These are phyloP conservation scores for Nematocida ironsii DNA, from an alignment of 371 early-diverging fungal genomes.

Conservation along the genomic window DNA sequence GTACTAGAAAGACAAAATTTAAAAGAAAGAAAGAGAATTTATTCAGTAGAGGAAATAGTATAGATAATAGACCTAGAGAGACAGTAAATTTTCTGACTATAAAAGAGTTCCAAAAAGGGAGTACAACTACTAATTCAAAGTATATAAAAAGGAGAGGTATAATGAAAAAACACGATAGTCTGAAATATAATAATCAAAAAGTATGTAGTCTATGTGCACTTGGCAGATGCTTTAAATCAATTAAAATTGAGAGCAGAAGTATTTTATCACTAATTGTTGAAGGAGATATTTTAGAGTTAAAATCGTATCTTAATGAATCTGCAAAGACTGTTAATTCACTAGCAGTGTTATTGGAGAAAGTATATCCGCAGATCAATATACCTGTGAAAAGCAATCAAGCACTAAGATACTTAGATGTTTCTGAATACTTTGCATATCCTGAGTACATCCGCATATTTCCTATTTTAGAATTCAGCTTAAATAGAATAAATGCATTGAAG, in stretches of 20 bases:
- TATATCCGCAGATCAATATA: background rate
- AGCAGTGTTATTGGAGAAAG: constrained; percentile 6
- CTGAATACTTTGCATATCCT: constrained; percentile 12
- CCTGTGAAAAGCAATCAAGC: background rate
- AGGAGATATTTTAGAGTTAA: background rate
- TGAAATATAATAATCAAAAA: background rate
- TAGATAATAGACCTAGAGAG: background rate
- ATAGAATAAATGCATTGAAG: background rate
- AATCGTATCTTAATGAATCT: background rate
- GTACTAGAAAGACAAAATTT: background rate
- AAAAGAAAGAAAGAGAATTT: background rate
- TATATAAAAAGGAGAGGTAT: background rate
- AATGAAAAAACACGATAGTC: no score
- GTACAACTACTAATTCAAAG: background rate
- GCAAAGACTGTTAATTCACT: background rate
- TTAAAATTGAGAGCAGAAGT: background rate
- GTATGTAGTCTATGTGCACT: background rate
- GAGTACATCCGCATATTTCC: background rate
- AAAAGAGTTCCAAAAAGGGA: background rate
- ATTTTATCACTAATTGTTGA: background rate
- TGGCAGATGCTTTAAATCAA: background rate
- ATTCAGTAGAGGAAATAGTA: background rate
- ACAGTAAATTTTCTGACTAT: background rate
- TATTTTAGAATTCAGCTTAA: background rate
- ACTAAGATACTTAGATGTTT: background rate